Conservation (phyloP, 2,329 filamentous ascomycete species). For the Stemphylium lycopersici region DNA sequence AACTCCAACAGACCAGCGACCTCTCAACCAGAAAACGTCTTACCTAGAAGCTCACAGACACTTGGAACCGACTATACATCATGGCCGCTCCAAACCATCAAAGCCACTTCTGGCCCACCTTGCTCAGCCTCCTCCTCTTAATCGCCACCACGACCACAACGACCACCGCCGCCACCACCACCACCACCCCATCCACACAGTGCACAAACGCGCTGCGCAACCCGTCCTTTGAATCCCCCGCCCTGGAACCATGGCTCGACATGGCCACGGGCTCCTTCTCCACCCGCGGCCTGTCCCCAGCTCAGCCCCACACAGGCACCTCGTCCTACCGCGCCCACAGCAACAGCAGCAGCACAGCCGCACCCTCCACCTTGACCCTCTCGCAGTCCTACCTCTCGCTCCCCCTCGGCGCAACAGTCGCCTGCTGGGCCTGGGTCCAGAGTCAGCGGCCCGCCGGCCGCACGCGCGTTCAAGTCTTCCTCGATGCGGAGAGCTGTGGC, state of each 20-base stretch:
- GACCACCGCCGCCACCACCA: background rate
- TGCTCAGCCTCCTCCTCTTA: background rate
- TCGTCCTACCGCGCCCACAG: slow-evolving; percentile 15
- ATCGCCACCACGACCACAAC: background rate
- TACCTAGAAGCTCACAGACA: too few relatives aligned
- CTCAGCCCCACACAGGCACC: slow-evolving; percentile 2
- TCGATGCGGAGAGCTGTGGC: slow-evolving; percentile 24
- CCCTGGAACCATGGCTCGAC: slow-evolving; percentile 19
- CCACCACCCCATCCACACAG: background rate
- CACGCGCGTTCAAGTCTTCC: slow-evolving; percentile 23
- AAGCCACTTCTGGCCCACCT: too few relatives aligned
- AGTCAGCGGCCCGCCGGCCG: slow-evolving; percentile 6
- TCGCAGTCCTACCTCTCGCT: slow-evolving; percentile 18
- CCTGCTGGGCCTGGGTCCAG: slow-evolving; percentile 22
- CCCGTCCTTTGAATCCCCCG: slow-evolving; percentile 24
- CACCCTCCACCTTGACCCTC: slow-evolving; percentile 13
- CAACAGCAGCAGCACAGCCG: slow-evolving; percentile 20
- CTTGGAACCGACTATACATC: too few relatives aligned
- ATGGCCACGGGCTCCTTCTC: slow-evolving; percentile 26
- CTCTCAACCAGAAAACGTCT: background rate
- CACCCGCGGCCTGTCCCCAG: slow-evolving; percentile 6
- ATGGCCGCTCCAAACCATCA: too few relatives aligned
- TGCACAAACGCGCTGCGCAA: slow-evolving; percentile 23
- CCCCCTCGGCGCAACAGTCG: background rate
- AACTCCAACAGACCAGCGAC: too few relatives aligned